These are phyloP conservation scores for Hypoxylon trugodes DNA, from an alignment of 495 filamentous ascomycete genomes.

Conservation along the genomic window DNA sequence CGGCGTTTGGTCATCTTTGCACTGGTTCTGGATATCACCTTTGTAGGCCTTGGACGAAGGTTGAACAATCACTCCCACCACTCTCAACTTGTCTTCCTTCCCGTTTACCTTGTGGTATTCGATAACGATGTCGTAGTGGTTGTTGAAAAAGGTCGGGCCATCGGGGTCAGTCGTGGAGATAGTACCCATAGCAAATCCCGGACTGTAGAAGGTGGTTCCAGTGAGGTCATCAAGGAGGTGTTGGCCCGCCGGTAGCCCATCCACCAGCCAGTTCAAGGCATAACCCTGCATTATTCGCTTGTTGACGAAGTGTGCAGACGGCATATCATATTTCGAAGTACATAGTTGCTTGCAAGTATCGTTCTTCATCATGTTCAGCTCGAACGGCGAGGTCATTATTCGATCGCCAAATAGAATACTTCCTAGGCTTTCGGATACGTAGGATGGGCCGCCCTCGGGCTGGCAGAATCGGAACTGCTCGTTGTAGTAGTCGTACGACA, in stretches of 20 bases:
- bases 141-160: constrained; percentile 73
- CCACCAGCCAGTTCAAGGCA: constrained; percentile 93
- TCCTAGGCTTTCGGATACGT: constrained; percentile 86
- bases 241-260: constrained; percentile 91
- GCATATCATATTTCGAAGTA: constrained; percentile 69
- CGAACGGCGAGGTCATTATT: constrained; percentile 90
- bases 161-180: constrained; percentile 56
- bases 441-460: constrained; percentile 75
- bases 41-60: constrained; percentile 75
- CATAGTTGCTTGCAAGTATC: constrained; percentile 87
- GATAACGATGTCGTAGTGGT: constrained; percentile 93
- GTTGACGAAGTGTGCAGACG: constrained; percentile 80
- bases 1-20: constrained; percentile 64
- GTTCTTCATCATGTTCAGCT: constrained; percentile 83
- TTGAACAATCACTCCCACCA: constrained; percentile 90
- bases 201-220: constrained; percentile 78
- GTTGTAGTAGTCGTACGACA: constrained; percentile 96
- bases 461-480: constrained; percentile 84
- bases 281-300: constrained; percentile 80
- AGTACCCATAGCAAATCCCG: constrained; percentile 85
- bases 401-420: constrained; percentile 97
- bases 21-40: constrained; percentile 61
- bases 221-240: constrained; percentile 76
- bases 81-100: constrained; percentile 70
- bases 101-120: constrained; percentile 83